A percentile compares a stretch with the other conserved stretches of the same genome.
Conservation (phyloP, 1,139 yeast genomes). For the Candida anutae region DNA sequence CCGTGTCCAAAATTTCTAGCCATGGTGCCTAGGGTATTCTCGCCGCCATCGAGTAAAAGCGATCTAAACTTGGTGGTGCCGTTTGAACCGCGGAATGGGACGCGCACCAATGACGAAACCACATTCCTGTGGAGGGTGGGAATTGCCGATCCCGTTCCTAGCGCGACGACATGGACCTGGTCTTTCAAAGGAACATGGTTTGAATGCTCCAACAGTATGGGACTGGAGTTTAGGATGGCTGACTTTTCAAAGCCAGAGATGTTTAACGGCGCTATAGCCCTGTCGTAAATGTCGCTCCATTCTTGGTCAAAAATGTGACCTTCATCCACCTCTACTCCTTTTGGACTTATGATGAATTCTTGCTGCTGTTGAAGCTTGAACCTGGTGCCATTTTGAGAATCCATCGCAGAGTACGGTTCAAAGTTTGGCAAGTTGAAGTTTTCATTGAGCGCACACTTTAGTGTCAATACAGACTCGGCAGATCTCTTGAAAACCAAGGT, state of each 20-base stretch:
- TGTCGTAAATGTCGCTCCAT: slow-evolving; percentile 39
- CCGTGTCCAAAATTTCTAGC: slow-evolving; percentile 50
- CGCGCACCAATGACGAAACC: slow-evolving; percentile 62
- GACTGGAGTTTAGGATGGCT: slow-evolving; percentile 11
- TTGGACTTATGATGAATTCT: slow-evolving; percentile 18
- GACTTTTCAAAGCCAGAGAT: slow-evolving; percentile 11
- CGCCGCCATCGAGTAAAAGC: slow-evolving; percentile 83
- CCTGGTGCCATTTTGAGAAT: slow-evolving; percentile 6
- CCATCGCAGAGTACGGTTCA: slow-evolving; percentile 14
- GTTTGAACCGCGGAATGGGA: slow-evolving; percentile 38
- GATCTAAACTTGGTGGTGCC: slow-evolving; percentile 31
- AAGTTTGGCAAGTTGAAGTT: slow-evolving; percentile 45
- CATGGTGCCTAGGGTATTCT: slow-evolving; percentile 75
- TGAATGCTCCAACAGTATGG: slow-evolving; percentile 12
- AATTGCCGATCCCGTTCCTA: slow-evolving; percentile 92
- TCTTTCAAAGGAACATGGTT: slow-evolving; percentile 23
- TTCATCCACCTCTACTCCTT: slow-evolving; percentile 17
- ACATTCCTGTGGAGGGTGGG: slow-evolving; percentile 87
- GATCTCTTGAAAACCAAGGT: slow-evolving; percentile 51
- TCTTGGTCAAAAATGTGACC: slow-evolving; percentile 13
- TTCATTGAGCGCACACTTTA: slow-evolving; percentile 47
- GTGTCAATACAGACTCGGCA: slow-evolving; percentile 44
- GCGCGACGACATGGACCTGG: slow-evolving; percentile 63
- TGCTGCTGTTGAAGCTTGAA: slow-evolving; percentile 27
- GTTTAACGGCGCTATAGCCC: slow-evolving; percentile 27